Evolutionary conservation across 805 yeast genomes (phyloP), one percentile per base, ranked within the genome.

Genomic region (Metschnikowia shivogae): DNA sequence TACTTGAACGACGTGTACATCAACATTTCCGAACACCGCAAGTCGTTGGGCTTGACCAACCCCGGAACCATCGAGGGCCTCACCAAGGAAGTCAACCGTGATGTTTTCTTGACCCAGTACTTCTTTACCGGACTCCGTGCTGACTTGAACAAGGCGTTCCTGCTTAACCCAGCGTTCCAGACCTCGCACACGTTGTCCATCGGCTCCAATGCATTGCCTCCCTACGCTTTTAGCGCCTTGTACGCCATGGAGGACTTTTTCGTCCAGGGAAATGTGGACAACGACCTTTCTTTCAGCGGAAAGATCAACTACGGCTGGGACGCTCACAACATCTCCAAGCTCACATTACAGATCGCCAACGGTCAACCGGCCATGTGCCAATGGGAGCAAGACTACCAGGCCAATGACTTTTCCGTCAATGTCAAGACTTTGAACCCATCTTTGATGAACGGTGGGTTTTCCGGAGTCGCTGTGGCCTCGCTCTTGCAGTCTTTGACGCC

Each of bases 21-120:
- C 59, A 78, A 82, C 55, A 76, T 89, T 49, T 69, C 81, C 50
- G 83, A 82, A 56, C 95, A 89, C 67, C 82, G 98, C 65, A 76
- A 79, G 49, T 80, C 92, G 6, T 75, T 90, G 55, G 89, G 89
- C 46, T 80, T 93, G 64, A 71, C 80, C 58, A 88, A 89, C 72
- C 99, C 99, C 46, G 98, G 98, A 56, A 85, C 96, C 53, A 81
- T 89, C 66, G 98, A 90, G 74, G 88, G 89, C 73, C 74, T 92
- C 66, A 84, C 84, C 73, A 87, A 88, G 72, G 99, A 93, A 72
- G 97, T 89, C 47, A 74, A 90, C 52, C 84, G 90, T 69, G 98
- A 92, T 63, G 97, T 92, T 28, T 89, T 93, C 64, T 77, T 89
- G 58, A 81, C 79, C 62, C 95, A 89, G 64, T 86, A 87, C 73